Evolutionary conservation across 1,284 basidiomycete genomes (phyloP), one percentile per base, ranked within the genome.

Genomic region (Boletus mariae): DNA sequence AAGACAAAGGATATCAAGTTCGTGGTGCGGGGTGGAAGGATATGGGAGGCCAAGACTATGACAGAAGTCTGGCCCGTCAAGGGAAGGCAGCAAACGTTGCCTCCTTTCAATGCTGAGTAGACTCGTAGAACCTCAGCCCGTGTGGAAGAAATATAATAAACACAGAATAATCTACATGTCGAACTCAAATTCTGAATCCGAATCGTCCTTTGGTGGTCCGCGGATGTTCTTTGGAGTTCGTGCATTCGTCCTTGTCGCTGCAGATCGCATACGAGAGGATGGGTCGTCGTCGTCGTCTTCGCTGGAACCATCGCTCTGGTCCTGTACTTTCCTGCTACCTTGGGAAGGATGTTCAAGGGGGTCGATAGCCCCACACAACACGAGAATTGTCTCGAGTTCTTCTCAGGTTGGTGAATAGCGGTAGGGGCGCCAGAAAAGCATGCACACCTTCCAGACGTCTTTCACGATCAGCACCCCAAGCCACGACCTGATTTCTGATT

Each of bases 401-500:
- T 62, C 34, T 23, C 42, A 49, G 25, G 44, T 46, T 34, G 55
- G 44, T 49, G 45, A 50, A 53, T 20, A 28, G 17, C 3, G 11
- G 23, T 17, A 32, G 25, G 43, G 26, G 4, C 5, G 13, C 34
- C 40, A 34, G 17, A 57, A 42, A 41, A 51, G 20, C 12, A 20
- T 31, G 59, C 73, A 55, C 61, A 93, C 94, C 94, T 76, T 91
- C 85, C n/a, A 88, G 76, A 37, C 78, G 82, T 45, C 92, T 75
- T 57, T 95, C 82, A 69, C 83, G 78, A 75, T 91, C 77, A 61
- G 87, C 77, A 61, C 90, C 82, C 92, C 90, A 86, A 1, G 93
- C 84, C 4, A 93, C 78, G 20, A 97, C 78, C 69, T 98, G 94
- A 52, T 92, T 87, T 49, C 80, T 77, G 52, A 98, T 87, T 45